Percentiles rank a stretch among this genome's conserved stretches.
phyloP scores from a whole-genome alignment of 2,329 filamentous ascomycete species.

The Colletotrichum lentis region DNA sequence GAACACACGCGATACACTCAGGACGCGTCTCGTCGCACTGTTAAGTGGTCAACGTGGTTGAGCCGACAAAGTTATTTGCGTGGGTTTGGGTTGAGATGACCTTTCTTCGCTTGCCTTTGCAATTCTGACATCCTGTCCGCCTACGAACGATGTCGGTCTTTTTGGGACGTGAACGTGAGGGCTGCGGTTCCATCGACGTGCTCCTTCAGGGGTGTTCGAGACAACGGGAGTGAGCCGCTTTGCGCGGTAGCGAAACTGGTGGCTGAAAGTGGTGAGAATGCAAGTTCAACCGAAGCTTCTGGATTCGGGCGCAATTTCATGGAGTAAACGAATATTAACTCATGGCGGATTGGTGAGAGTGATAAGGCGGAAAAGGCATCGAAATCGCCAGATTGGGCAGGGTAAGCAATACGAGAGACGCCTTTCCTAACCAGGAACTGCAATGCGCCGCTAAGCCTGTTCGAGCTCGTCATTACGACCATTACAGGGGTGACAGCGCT shows the following conservation, averaged over 20 bases:
- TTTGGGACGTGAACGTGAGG: slow-evolving; percentile 16
- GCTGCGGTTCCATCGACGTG: slow-evolving; percentile 12
- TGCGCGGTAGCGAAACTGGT: too few relatives aligned
- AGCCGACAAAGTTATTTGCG: background rate
- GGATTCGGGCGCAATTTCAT: background rate
- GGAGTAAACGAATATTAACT: background rate
- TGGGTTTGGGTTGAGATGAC: background rate
- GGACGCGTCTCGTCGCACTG: slow-evolving; percentile 32
- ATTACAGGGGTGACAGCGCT: too few relatives aligned
- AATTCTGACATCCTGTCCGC: slow-evolving; percentile 31
- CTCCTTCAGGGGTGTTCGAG: background rate
- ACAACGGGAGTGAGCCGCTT: too few relatives aligned
- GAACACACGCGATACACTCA: slow-evolving; percentile 23
- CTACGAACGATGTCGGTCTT: slow-evolving; percentile 35
- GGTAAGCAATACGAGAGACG: background rate
- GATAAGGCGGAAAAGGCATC: background rate
- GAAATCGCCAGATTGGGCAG: background rate
- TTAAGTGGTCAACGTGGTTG: background rate
- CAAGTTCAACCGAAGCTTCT: background rate
- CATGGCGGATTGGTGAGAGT: background rate
- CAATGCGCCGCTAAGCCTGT: slow-evolving; percentile 3
- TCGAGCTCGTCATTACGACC: too few relatives aligned
- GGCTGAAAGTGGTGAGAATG: background rate
- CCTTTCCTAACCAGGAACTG: background rate
- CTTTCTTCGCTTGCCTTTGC: slow-evolving; percentile 28